These are phyloP conservation scores for Carallia brachiata DNA, from an alignment of 345 rosid species.

Conservation along the genomic window DNA sequence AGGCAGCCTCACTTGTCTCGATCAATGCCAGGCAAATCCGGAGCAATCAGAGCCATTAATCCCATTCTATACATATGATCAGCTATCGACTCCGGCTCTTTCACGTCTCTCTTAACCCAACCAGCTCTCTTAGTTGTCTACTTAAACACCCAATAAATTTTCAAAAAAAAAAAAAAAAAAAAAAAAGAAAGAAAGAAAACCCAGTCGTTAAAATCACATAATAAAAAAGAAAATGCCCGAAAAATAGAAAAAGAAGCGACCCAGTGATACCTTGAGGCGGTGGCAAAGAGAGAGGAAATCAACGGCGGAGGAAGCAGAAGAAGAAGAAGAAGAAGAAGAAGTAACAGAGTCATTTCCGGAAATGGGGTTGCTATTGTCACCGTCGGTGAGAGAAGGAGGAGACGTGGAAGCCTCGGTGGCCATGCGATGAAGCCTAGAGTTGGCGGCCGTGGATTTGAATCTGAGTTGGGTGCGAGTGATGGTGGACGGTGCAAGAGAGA, in stretches of 20 bases:
- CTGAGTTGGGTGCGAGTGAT: slow-evolving; percentile 40
- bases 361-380: slow-evolving; percentile 25
- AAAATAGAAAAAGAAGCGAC: neutral
- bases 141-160: neutral
- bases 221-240: neutral
- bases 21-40: slow-evolving; percentile 76
- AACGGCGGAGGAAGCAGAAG: slow-evolving; percentile 59
- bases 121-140: slow-evolving; percentile 94
- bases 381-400: slow-evolving; percentile 35
- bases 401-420: slow-evolving; percentile 45
- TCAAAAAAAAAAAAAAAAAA: slow-evolving; percentile 1
- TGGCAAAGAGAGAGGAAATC: slow-evolving; percentile 92
- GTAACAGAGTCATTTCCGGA: slow-evolving; percentile 16
- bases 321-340: slow-evolving; percentile 17
- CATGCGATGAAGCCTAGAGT: slow-evolving; percentile 39
- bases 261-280: slow-evolving; percentile 64
- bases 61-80: slow-evolving; percentile 99
- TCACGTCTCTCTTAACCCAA: slow-evolving; percentile 72
- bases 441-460: slow-evolving; percentile 31
- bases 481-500: slow-evolving; percentile 40
- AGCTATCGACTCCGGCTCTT: slow-evolving; percentile 76
- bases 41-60: slow-evolving; percentile 75
- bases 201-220: neutral
- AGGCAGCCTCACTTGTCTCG: slow-evolving; percentile 61
- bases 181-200: neutral